Percentiles rank a stretch among this genome's conserved stretches.
Evolutionary conservation across 2,329 filamentous ascomycete species (phyloP).

Genomic region (Celoporthe dispersa): DNA sequence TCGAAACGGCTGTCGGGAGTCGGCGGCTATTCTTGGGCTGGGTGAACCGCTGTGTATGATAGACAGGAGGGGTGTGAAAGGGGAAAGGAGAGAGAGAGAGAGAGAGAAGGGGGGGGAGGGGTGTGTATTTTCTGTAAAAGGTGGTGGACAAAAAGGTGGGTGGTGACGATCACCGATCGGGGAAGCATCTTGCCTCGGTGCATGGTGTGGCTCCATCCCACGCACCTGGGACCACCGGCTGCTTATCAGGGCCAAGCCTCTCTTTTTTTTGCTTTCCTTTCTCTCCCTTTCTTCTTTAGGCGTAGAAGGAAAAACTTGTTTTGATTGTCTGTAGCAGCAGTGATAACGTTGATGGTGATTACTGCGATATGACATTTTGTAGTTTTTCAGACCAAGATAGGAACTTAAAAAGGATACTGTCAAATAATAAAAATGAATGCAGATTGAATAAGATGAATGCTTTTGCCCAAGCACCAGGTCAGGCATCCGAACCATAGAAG

Average conservation of each 20-base stretch:
- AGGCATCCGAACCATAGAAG: not conserved
- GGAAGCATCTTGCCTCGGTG: not conserved
- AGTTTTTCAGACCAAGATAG: not conserved
- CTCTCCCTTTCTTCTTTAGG: not conserved
- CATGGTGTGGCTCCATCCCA: not conserved
- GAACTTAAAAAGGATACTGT: not conserved
- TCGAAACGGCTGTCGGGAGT: slow-evolving; percentile 9
- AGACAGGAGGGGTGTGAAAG: not conserved
- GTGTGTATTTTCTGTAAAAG: not conserved
- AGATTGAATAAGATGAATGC: not conserved
- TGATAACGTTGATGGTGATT: not conserved
- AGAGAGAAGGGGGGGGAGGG: no score
- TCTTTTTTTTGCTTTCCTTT: no score
- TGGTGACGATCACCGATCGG: not conserved
- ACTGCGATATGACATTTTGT: not conserved
- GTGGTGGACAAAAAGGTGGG: not conserved
- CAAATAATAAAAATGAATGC: not conserved
- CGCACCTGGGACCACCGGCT: not conserved
- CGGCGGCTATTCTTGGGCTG: slow-evolving; percentile 2
- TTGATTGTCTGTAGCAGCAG: not conserved
- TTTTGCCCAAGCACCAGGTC: slow-evolving; percentile 13
- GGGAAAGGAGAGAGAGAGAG: not conserved
- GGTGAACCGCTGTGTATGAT: not conserved
- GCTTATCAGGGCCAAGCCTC: not conserved
- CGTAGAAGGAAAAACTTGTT: not conserved